These are phyloP conservation scores for Rhizophora mangle DNA, from an alignment of 345 rosid species.

Conservation along the genomic window DNA sequence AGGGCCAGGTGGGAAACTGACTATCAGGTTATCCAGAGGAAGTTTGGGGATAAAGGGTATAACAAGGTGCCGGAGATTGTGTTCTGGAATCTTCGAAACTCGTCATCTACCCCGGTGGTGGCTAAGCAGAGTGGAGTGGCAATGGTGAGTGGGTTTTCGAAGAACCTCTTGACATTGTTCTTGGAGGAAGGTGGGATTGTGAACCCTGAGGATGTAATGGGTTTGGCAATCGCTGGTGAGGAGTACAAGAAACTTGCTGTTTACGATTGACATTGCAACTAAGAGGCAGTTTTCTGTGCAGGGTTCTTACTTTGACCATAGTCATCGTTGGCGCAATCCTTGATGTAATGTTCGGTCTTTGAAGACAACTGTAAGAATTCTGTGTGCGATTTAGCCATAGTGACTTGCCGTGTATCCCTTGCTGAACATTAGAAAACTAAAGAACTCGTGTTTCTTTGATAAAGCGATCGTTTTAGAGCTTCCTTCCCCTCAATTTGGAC, in stretches of 20 bases:
- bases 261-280: conserved; percentile 25
- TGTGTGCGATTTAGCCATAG: no score
- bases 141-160: conserved; percentile 59
- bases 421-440: no score
- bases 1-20: conserved; percentile 44
- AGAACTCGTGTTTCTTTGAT: no score
- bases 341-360: no score
- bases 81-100: conserved; percentile 65
- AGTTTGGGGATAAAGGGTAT: conserved; percentile 44
- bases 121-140: conserved; percentile 45
- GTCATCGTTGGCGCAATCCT: no score
- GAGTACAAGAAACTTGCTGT: conserved; percentile 43
- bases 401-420: no score
- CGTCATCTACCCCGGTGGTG: conserved; percentile 44
- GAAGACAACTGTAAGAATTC: no score
- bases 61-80: conserved; percentile 48
- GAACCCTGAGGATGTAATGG: conserved; percentile 39
- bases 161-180: conserved; percentile 59
- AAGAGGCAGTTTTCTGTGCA: no score
- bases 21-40: conserved; percentile 39
- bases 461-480: no score
- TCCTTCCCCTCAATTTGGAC: no score
- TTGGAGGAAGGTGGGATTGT: conserved; percentile 39
- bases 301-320: no score
- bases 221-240: conserved; percentile 36